phyloP scores from a whole-genome alignment of 202 grass and related monocot genomes.

The Elaeis oleifera region DNA sequence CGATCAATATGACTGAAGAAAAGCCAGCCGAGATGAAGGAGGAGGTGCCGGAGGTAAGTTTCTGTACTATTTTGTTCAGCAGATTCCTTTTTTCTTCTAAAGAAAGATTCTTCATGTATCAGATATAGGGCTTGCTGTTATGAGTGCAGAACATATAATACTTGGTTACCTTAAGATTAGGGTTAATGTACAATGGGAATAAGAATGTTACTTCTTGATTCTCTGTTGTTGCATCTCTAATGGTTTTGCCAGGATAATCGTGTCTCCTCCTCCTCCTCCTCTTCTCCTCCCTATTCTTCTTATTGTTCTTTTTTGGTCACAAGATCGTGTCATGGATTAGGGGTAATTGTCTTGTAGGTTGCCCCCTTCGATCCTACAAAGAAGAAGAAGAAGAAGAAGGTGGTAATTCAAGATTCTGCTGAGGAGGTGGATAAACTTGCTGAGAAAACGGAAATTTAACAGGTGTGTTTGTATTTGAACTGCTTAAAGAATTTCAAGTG shows the following conservation, averaged over 20 bases:
- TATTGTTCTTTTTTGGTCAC: too few relatives aligned
- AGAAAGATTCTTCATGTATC: neutral
- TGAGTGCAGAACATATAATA: too few relatives aligned
- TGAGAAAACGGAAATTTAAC: slow-evolving; percentile 35
- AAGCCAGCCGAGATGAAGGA: slow-evolving; percentile 22
- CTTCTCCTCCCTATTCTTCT: neutral
- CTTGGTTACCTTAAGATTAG: too few relatives aligned
- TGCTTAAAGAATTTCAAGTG: too few relatives aligned
- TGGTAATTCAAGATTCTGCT: slow-evolving; percentile 60
- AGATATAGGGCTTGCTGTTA: too few relatives aligned
- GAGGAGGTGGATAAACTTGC: slow-evolving; percentile 27
- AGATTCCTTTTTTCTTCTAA: neutral
- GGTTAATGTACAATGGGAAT: too few relatives aligned
- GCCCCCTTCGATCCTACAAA: slow-evolving; percentile 88
- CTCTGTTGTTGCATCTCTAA: too few relatives aligned
- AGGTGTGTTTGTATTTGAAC: neutral
- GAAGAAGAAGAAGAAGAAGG: slow-evolving; percentile 99
- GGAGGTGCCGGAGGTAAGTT: slow-evolving; percentile 23
- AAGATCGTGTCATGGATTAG: neutral
- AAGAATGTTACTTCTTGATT: too few relatives aligned
- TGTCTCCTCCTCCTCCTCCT: neutral
- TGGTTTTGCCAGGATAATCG: too few relatives aligned
- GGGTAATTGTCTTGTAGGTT: slow-evolving; percentile 28
- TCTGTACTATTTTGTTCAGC: neutral
- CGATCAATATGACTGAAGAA: slow-evolving; percentile 7